Evolutionary conservation across 2,329 filamentous ascomycete species (phyloP).

Genomic region (Fusarium tupiense): DNA sequence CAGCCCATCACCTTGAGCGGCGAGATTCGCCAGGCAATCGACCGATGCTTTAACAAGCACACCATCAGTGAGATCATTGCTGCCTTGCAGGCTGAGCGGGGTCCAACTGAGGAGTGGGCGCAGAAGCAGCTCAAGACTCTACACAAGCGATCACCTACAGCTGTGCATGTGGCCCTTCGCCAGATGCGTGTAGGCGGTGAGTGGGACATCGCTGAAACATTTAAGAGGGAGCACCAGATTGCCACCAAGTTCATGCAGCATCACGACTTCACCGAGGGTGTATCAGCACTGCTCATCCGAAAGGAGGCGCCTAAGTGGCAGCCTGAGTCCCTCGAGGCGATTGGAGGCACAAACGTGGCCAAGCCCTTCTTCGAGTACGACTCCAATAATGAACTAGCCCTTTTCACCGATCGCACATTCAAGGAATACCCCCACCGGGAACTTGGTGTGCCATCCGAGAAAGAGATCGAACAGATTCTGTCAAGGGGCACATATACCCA

Average conservation of each 20-base stretch:
- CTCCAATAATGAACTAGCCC: conserved; percentile 59
- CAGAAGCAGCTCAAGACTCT: conserved; percentile 79
- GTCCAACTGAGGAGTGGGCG: conserved; percentile 77
- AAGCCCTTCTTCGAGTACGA: conserved; percentile 74
- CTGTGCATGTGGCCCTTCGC: conserved; percentile 83
- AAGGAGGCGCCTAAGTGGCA: conserved; percentile 79
- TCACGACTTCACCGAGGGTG: conserved; percentile 91
- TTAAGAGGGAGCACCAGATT: conserved; percentile 86
- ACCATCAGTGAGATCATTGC: conserved; percentile 75
- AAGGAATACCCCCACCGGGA: conserved; percentile 74
- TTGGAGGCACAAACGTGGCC: conserved; percentile 65
- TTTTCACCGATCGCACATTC: conserved; percentile 74
- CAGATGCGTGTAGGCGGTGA: conserved; percentile 80
- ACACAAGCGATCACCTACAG: conserved; percentile 81
- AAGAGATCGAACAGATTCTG: conserved; percentile 62
- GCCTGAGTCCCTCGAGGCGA: conserved; percentile 75
- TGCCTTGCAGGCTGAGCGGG: conserved; percentile 67
- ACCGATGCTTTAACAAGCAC: conserved; percentile 79
- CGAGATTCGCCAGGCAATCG: conserved; percentile 80
- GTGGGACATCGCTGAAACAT: conserved; percentile 88
- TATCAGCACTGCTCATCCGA: conserved; percentile 80
- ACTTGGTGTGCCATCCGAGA: conserved; percentile 81
- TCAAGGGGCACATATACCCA: conserved; percentile 52
- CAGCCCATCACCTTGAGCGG: conserved; percentile 75
- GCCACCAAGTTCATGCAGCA: conserved; percentile 89